A percentile compares a stretch with the other conserved stretches of the same genome.
Evolutionary conservation across 2,329 filamentous ascomycete species (phyloP).

Genomic region (Aspergillus flavus): DNA sequence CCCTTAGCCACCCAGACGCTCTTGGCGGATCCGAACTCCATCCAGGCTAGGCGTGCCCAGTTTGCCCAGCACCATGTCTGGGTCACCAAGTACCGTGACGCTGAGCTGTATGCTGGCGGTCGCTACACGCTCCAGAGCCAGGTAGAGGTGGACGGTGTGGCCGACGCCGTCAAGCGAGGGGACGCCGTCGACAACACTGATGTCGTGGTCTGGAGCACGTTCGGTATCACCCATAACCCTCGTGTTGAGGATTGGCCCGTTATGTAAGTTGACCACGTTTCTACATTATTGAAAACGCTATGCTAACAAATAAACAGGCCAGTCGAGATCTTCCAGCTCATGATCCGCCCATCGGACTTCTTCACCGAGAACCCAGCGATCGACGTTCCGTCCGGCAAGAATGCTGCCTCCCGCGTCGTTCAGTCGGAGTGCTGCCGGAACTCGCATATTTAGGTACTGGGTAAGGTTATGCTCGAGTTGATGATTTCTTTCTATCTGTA

Average conservation of each 20-base stretch:
- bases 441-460: slow-evolving; percentile 28
- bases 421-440: slow-evolving; percentile 36
- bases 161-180: slow-evolving; percentile 36
- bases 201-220: slow-evolving; percentile 49
- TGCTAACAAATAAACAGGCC: slow-evolving; percentile 29
- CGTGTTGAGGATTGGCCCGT: slow-evolving; percentile 50
- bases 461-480: not conserved
- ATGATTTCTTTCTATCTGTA: slow-evolving; percentile 6
- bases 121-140: slow-evolving; percentile 58
- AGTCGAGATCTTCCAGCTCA: slow-evolving; percentile 41
- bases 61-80: slow-evolving; percentile 60
- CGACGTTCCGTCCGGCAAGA: slow-evolving; percentile 52
- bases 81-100: slow-evolving; percentile 56
- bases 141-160: slow-evolving; percentile 39
- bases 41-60: slow-evolving; percentile 55
- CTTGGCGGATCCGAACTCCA: slow-evolving; percentile 56
- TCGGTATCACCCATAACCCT: slow-evolving; percentile 50
- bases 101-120: slow-evolving; percentile 57
- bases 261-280: slow-evolving; percentile 32
- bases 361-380: slow-evolving; percentile 57
- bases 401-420: slow-evolving; percentile 34
- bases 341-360: slow-evolving; percentile 56
- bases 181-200: slow-evolving; percentile 42
- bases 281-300: not conserved
- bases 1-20: slow-evolving; percentile 60